phyloP scores from a whole-genome alignment of 2,329 filamentous ascomycete genomes.

The Aaosphaeria pasadenensis region DNA sequence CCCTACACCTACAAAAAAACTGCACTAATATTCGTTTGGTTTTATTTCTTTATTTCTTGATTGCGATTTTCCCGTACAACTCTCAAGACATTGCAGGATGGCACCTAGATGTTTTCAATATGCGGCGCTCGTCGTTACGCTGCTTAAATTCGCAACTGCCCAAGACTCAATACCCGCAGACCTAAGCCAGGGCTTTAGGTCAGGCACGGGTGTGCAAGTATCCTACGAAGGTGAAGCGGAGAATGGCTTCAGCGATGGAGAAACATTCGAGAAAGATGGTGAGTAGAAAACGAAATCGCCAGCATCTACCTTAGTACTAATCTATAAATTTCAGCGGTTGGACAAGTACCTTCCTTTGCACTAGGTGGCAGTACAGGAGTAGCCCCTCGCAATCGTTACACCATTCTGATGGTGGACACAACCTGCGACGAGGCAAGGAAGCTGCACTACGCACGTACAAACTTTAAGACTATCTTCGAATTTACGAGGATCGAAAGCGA shows the following conservation, averaged over 20 bases:
- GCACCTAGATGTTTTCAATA: slow-evolving; percentile 3
- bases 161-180: slow-evolving; percentile 7
- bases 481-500: slow-evolving; percentile 22
- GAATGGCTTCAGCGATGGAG: slow-evolving; percentile 27
- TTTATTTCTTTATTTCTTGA: not conserved
- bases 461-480: slow-evolving; percentile 26
- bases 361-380: slow-evolving; percentile 33
- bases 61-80: not conserved
- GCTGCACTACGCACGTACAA: slow-evolving; percentile 29
- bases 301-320: slow-evolving; percentile 3
- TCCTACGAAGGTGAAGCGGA: slow-evolving; percentile 22
- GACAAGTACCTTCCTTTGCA: slow-evolving; percentile 28
- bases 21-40: not conserved
- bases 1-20: not conserved
- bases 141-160: slow-evolving; percentile 1
- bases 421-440: slow-evolving; percentile 23
- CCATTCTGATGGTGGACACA: slow-evolving; percentile 31
- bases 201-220: slow-evolving; percentile 22
- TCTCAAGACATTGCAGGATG: slow-evolving; percentile 3
- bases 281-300: slow-evolving; percentile 2
- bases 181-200: slow-evolving; percentile 15
- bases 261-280: slow-evolving; percentile 22
- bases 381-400: slow-evolving; percentile 20
- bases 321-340: slow-evolving; percentile 13
- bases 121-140: slow-evolving; percentile 3